Evolutionary conservation across 768 basidiomycete species (phyloP), one percentile per base, ranked within the genome.

Genomic region (Suillus sp.): DNA sequence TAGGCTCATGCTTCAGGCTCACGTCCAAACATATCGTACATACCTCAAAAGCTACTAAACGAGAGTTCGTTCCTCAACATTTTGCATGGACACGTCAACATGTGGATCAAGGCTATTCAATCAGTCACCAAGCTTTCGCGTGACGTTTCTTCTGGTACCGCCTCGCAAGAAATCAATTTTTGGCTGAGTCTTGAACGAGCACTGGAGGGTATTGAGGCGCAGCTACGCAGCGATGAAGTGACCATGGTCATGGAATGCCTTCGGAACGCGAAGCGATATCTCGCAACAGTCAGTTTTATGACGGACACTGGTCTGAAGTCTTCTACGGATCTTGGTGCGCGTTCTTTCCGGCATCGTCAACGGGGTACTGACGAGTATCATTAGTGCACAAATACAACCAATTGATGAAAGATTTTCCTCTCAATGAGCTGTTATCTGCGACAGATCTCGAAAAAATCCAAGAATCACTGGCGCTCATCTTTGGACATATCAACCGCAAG

Each of bases 131-230:
- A 96, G 73, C 86, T 99, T n/a, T 89, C 87, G 2, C 83, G 97
- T 27, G 96, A 99, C 70, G 96, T 99, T 37, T 83, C 89, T 0
- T 93, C 92, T 5, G 96, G 96, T 2, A 99, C 96, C 0, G 96
- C 97, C 2, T 96, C 94, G 0, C 97, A 99, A 72, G 97, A 99
- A 75, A 95, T 99, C 81, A 99, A 99, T 76, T 99, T 99, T 71
- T 99, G 97, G 97, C 81, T 99, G 27, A 92, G 90, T 74, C 83
- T 99, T 75, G 97, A 99, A 74, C 82, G 92, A 50, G 95, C 95
- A 7, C 76, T 99, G 66, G 97, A 99, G 70, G 91, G 86, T 0
- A 99, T 99, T 70, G 96, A 98, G 71, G 80, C 87, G 0, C 97
- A 99, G 71, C 81, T 99, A 64, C 83, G 90, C 66, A 93, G 92